These are phyloP conservation scores for Casuarina cunninghamiana DNA, from an alignment of 306 rosid genomes.

Conservation along the genomic window DNA sequence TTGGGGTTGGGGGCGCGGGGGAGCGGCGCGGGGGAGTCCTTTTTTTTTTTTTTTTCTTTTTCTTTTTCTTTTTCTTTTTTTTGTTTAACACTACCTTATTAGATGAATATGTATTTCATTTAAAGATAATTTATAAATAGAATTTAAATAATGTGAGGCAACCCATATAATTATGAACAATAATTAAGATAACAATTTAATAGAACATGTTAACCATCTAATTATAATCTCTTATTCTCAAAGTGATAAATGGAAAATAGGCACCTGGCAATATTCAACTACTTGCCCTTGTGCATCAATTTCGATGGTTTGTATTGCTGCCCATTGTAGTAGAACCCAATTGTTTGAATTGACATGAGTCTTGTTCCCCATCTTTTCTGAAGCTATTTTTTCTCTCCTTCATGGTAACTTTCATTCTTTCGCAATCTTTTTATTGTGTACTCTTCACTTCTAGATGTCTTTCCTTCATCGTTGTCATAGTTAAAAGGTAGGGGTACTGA, in stretches of 20 bases:
- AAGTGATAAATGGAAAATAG: not conserved
- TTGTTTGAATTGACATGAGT: not conserved
- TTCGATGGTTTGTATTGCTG: not conserved
- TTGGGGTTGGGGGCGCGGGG: too few relatives aligned
- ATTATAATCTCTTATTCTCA: not conserved
- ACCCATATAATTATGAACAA: too few relatives aligned
- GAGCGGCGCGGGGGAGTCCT: too few relatives aligned
- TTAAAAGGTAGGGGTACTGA: conserved; percentile 76
- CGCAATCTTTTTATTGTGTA: not conserved
- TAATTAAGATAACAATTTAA: too few relatives aligned
- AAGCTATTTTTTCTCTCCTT: not conserved
- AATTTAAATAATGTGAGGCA: too few relatives aligned
- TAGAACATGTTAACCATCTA: not conserved
- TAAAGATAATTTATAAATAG: too few relatives aligned
- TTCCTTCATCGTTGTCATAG: conserved; percentile 37
- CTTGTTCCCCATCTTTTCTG: not conserved
- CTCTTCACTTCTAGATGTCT: conserved; percentile 6
- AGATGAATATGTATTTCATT: too few relatives aligned
- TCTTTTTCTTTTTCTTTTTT: too few relatives aligned
- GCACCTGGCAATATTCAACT: not conserved
- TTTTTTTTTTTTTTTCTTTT: too few relatives aligned
- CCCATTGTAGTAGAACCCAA: not conserved
- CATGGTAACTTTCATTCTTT: not conserved
- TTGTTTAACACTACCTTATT: too few relatives aligned
- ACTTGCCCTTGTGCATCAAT: not conserved